Conservation (phyloP, 208 protist species). For the Hexamita inflata region DNA sequence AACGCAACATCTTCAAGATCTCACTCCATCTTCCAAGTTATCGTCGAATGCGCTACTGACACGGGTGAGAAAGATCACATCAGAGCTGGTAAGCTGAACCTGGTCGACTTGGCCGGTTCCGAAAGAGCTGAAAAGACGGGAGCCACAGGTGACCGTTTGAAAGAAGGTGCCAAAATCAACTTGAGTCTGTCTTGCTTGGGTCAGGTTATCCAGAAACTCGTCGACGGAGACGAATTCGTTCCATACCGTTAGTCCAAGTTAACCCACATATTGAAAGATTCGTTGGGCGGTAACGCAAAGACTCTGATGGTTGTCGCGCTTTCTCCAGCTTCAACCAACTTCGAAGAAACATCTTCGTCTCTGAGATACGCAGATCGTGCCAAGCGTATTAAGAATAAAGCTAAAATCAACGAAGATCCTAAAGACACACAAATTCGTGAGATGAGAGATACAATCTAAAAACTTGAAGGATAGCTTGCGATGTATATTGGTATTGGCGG, state of each 20-base stretch:
- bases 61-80: not conserved
- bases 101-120: constrained; percentile 53
- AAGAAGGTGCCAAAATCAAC: constrained; percentile 49
- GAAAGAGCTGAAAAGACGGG: constrained; percentile 47
- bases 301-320: constrained; percentile 47
- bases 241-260: constrained; percentile 66
- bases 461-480: constrained; percentile 19
- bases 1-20: constrained; percentile 28
- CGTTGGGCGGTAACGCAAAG: constrained; percentile 51
- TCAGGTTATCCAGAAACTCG: constrained; percentile 39
- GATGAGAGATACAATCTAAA: constrained; percentile 14
- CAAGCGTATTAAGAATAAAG: constrained; percentile 40
- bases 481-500: no score
- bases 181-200: constrained; percentile 43
- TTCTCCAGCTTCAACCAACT: constrained; percentile 45
- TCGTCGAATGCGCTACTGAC: not conserved
- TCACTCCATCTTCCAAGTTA: constrained; percentile 37
- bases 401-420: constrained; percentile 39
- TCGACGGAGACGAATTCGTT: constrained; percentile 28
- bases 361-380: constrained; percentile 35
- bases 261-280: constrained; percentile 64
- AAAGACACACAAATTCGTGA: constrained; percentile 31
- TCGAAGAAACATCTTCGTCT: constrained; percentile 45
- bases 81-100: constrained; percentile 35
- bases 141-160: constrained; percentile 39